Evolutionary conservation across 495 filamentous ascomycete genomes (phyloP).

Genomic region (Amniculicola lignicola): DNA sequence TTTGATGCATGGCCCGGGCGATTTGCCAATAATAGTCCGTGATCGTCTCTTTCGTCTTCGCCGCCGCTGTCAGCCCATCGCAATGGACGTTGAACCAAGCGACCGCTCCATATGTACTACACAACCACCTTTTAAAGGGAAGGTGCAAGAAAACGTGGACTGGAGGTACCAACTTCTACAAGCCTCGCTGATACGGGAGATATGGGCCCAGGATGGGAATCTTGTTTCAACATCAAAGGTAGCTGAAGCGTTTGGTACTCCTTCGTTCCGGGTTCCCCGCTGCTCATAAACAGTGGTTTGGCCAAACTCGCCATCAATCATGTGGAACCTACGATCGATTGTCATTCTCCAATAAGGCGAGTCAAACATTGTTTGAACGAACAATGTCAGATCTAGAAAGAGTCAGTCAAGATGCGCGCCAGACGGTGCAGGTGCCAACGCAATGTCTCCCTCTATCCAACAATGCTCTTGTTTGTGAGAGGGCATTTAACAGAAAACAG

Average conservation of each 20-base stretch:
- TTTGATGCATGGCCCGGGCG: conserved; percentile 4
- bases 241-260: conserved; percentile 1
- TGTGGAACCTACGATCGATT: conserved; percentile 4
- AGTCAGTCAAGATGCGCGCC: too few species aligned
- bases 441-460: not conserved
- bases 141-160: too few species aligned
- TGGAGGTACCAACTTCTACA: too few species aligned
- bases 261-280: not conserved
- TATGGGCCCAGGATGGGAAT: not conserved
- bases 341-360: not conserved
- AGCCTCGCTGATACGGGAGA: not conserved
- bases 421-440: too few species aligned
- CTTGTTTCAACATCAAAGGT: not conserved
- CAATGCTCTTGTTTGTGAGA: conserved; percentile 4
- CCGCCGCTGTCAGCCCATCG: too few species aligned
- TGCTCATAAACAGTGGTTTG: too few species aligned
- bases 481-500: not conserved
- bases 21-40: not conserved
- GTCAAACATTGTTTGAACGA: conserved; percentile 15
- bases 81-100: too few species aligned
- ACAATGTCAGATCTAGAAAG: not conserved
- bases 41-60: not conserved
- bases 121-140: too few species aligned
- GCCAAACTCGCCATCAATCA: too few species aligned
- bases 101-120: too few species aligned